phyloP scores from a whole-genome alignment of 331 rosid species.

The Phaseolus coccineus region DNA sequence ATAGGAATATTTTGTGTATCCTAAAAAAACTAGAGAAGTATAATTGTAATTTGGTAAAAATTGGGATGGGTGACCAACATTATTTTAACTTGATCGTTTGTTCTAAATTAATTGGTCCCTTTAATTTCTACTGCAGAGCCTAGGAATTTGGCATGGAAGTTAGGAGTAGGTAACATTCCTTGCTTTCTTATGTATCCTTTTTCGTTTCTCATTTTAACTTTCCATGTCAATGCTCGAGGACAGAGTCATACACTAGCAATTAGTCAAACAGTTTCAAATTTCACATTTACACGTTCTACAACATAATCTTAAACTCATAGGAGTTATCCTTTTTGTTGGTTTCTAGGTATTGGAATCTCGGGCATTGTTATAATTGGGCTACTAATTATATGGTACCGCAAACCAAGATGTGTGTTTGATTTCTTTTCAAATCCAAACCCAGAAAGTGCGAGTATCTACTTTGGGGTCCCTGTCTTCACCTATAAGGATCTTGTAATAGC shows the following conservation, averaged over 20 bases:
- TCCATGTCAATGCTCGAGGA: not conserved
- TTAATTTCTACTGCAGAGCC: conserved; percentile 22
- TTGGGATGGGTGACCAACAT: not conserved
- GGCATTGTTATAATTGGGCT: conserved; percentile 14
- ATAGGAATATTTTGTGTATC: no score
- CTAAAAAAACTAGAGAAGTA: no score
- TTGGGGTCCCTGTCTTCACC: conserved; percentile 64
- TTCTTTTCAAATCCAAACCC: conserved; percentile 41
- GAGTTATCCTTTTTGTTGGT: conserved; percentile 19
- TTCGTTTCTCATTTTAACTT: not conserved
- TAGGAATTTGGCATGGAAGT: conserved; percentile 31
- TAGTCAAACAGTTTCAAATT: conserved; percentile 13
- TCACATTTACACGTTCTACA: not conserved
- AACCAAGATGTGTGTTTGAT: conserved; percentile 39
- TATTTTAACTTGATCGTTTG: not conserved
- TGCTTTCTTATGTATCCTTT: not conserved
- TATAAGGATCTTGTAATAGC: conserved; percentile 70
- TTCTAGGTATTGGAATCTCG: conserved; percentile 51
- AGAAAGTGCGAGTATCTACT: conserved; percentile 46
- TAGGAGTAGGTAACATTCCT: conserved; percentile 44
- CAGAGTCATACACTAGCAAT: conserved; percentile 13
- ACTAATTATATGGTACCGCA: conserved; percentile 40
- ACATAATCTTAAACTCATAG: not conserved
- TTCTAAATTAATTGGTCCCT: not conserved
- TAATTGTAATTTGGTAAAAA: no score